Evolutionary conservation across 169 alveolate species (phyloP), one percentile per base, ranked within the genome.

Genomic region (Amoebophrya sp.): DNA sequence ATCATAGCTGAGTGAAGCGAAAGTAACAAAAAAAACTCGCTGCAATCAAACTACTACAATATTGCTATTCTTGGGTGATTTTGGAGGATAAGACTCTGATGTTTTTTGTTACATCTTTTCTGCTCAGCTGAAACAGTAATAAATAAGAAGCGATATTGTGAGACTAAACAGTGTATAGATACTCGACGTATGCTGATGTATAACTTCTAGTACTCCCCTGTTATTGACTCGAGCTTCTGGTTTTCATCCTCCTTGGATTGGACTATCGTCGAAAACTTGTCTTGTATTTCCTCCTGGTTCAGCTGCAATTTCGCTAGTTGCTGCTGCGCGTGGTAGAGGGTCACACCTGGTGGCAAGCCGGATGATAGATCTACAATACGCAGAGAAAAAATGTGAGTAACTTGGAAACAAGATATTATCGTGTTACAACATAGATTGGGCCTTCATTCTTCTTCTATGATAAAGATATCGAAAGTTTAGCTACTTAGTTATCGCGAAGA

Each of bases 231-330:
- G 40, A 95, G 94, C 89, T 95, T 94, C 78, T 95, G 91, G 89
- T 96, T 98, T 91, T 97, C 96, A 90, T 95, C 97, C 36, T 94
- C 94, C 93, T 97, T 93, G 47, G 94, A 94, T 93, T 97, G 96
- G 90, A 95, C 94, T 47, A 95, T 94, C 38, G 95, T 95, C 90
- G 96, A 96, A 89, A 93, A 96, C 90, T 95, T 95, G 36, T 95
- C 97, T 90, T 96, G 96, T 83, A 97, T 94, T 91, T 95, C 92
- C 90, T 95, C 97, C 91, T 96, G 96, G 89, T 95, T 95, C 90
- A 94, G 93, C 94, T 96, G 96, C 92, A 95, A 95, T 89, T 94
- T 95, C 39, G 97, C 97, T 41, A 97, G 94, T 93, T 96, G 95
- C 93, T 96, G 97, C 94, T 97, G 97, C 2, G 96, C 97, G 38